Evolutionary conservation across 108 stramenopile genomes (phyloP).

Genomic region (Poteriospumella lacustris): DNA sequence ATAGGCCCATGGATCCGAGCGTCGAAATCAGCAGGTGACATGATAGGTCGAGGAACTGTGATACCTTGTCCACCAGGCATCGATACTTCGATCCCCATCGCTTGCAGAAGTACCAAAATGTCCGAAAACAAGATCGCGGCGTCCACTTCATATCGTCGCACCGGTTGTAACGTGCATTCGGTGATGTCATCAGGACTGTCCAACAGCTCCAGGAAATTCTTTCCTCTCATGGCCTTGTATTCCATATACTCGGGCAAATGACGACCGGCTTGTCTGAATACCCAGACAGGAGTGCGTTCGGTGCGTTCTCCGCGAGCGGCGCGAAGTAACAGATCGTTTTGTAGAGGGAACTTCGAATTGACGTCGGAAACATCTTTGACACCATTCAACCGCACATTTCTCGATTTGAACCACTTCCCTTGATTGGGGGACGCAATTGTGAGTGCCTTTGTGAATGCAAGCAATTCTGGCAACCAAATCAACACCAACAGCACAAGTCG

Average conservation of each 20-base stretch:
- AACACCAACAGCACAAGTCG: too few relatives aligned
- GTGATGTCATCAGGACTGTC: constrained; percentile 74
- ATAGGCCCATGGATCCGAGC: background rate
- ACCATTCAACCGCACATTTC: too few relatives aligned
- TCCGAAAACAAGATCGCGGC: constrained; percentile 93
- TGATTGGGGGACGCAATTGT: too few relatives aligned
- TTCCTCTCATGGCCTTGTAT: constrained; percentile 72
- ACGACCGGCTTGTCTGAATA: constrained; percentile 86
- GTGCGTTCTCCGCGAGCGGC: constrained; percentile 57
- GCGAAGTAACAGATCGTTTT: constrained; percentile 45
- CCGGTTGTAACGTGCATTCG: constrained; percentile 86
- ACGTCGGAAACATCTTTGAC: too few relatives aligned
- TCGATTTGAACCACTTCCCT: too few relatives aligned
- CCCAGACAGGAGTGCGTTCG: constrained; percentile 70
- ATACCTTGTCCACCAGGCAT: constrained; percentile 63
- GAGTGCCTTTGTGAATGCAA: too few relatives aligned
- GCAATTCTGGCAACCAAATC: too few relatives aligned
- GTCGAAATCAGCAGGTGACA: constrained; percentile 57
- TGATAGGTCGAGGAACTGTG: constrained; percentile 70
- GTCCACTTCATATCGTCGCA: constrained; percentile 80
- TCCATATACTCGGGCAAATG: constrained; percentile 82
- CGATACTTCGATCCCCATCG: constrained; percentile 54
- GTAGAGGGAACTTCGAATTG: constrained; percentile 34
- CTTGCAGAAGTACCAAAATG: constrained; percentile 84
- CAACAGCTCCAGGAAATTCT: constrained; percentile 82